Conservation (phyloP, 108 stramenopile genomes). For the Conticribra guillardii region DNA sequence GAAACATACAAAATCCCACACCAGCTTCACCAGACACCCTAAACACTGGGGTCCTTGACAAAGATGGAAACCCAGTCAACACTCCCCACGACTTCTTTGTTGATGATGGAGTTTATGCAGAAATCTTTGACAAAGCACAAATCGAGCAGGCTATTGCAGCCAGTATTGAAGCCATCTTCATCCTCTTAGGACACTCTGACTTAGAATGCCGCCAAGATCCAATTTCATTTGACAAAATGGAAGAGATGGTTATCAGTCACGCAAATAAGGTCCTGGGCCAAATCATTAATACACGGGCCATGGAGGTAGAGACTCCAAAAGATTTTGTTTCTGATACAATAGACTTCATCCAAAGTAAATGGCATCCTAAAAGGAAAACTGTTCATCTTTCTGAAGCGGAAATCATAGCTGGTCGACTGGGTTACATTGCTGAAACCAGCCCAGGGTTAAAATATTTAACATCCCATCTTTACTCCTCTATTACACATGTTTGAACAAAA, state of each 20-base stretch:
- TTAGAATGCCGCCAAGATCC: neutral
- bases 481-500: neutral
- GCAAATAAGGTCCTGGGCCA: neutral
- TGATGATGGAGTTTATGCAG: neutral
- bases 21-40: neutral
- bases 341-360: neutral
- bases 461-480: neutral
- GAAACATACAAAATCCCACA: neutral
- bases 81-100: neutral
- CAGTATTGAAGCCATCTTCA: neutral
- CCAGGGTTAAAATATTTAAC: neutral
- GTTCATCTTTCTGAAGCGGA: neutral
- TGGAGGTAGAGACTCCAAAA: neutral
- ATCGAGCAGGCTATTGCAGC: neutral
- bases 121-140: neutral
- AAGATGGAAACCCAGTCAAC: neutral
- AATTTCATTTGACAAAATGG: neutral
- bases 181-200: neutral
- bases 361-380: neutral
- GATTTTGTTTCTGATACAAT: neutral
- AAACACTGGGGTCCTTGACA: neutral
- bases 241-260: neutral
- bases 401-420: neutral
- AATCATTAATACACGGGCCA: neutral
- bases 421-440: neutral